A percentile compares a stretch with the other conserved stretches of the same genome.
These are phyloP conservation scores for Coffea canephora DNA, from an alignment of 257 asterid species.

Conservation along the genomic window DNA sequence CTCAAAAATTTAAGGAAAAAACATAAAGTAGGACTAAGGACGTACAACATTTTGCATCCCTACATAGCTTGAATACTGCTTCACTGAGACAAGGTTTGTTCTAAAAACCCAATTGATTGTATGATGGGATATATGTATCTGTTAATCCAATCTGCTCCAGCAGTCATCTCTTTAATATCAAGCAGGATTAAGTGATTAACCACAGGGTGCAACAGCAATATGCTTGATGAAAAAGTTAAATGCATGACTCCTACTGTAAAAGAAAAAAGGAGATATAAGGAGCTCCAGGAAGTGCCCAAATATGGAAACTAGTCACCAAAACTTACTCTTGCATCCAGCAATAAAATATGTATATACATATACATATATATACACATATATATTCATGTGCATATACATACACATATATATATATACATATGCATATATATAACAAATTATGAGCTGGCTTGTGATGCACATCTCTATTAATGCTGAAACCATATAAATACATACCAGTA, in stretches of 20 bases:
- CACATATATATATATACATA: too few relatives aligned
- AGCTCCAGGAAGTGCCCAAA: background rate
- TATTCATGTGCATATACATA: background rate
- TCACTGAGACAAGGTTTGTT: background rate
- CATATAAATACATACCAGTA: conserved; percentile 58
- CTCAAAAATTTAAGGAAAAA: background rate
- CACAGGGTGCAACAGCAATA: background rate
- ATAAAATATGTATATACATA: background rate
- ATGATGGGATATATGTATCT: background rate
- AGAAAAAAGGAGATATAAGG: background rate
- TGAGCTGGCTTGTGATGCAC: background rate
- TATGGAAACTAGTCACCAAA: background rate
- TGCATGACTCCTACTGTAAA: background rate
- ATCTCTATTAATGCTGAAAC: background rate
- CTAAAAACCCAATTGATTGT: background rate
- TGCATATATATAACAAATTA: too few relatives aligned
- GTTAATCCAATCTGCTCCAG: background rate
- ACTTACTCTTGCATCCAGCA: background rate
- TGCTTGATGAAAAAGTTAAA: background rate
- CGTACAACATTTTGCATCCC: background rate
- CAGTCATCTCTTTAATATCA: background rate
- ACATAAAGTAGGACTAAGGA: too few relatives aligned
- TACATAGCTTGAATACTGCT: background rate
- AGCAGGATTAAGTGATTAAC: background rate
- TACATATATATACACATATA: background rate